Conservation (phyloP, 2,329 filamentous ascomycete species). For the Sarocladium kiliense region DNA sequence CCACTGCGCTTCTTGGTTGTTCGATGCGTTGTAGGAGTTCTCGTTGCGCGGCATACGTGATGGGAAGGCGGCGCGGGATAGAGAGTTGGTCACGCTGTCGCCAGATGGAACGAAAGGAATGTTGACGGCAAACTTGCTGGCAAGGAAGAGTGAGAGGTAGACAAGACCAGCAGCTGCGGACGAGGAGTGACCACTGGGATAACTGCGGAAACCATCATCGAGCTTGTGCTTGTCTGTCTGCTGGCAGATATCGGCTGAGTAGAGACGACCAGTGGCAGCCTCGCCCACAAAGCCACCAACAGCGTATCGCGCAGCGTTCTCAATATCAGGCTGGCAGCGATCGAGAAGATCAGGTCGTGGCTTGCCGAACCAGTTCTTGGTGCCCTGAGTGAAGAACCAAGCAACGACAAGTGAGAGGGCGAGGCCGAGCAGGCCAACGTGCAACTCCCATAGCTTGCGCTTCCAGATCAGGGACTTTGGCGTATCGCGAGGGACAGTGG, state of each 20-base stretch:
- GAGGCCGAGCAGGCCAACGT: conserved; percentile 79
- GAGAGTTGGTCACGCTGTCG: conserved; percentile 36
- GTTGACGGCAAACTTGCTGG: conserved; percentile 72
- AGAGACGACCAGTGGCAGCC: conserved; percentile 58
- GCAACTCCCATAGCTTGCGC: conserved; percentile 86
- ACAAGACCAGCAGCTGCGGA: conserved; percentile 74
- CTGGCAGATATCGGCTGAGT: conserved; percentile 71
- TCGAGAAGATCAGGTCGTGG: conserved; percentile 77
- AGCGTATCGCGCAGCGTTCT: conserved; percentile 51
- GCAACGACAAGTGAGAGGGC: conserved; percentile 65
- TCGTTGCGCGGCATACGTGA: conserved; percentile 46
- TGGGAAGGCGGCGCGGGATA: conserved; percentile 62
- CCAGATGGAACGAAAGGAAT: conserved; percentile 58
- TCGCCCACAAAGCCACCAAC: conserved; percentile 57
- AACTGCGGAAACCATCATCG: conserved; percentile 80
- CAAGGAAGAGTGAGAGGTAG: conserved; percentile 83
- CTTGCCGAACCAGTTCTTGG: conserved; percentile 72
- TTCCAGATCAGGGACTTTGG: conserved; percentile 65
- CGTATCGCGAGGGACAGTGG: conserved; percentile 57
- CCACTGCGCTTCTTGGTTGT: conserved; percentile 28
- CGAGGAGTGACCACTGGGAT: conserved; percentile 51
- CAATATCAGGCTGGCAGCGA: conserved; percentile 71
- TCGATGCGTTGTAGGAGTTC: conserved; percentile 32
- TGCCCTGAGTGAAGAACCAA: conserved; percentile 77
- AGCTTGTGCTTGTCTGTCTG: conserved; percentile 56